These are phyloP conservation scores for Citrus unshiu DNA, from an alignment of 345 rosid genomes.

Conservation along the genomic window DNA sequence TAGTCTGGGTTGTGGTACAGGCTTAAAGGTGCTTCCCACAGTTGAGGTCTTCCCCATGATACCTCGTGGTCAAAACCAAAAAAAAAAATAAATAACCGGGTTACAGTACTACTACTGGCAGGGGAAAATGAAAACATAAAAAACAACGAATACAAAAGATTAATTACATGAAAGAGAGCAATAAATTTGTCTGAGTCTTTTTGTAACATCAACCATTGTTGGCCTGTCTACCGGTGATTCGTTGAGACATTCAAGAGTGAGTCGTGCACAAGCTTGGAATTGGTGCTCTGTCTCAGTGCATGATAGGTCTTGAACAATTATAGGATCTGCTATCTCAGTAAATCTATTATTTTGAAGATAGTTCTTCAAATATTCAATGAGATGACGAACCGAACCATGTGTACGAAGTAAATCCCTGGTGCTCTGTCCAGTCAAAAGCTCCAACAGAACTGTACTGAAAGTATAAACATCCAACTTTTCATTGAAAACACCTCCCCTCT, in stretches of 20 bases:
- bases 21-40: too few species aligned
- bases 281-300: background rate
- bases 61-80: too few species aligned
- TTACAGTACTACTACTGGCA: too few species aligned
- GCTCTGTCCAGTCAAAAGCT: background rate
- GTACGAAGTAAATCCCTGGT: too few species aligned
- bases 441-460: background rate
- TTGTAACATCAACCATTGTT: background rate
- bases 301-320: background rate
- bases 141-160: too few species aligned
- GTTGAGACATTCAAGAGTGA: background rate
- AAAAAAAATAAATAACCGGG: too few species aligned
- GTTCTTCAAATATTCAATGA: background rate
- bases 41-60: too few species aligned
- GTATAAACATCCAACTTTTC: constrained; percentile 28
- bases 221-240: too few species aligned
- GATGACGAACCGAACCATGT: too few species aligned
- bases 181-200: background rate
- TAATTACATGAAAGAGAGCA: too few species aligned
- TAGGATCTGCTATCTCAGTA: constrained; percentile 7
- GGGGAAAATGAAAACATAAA: too few species aligned
- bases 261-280: background rate
- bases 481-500: background rate
- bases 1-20: too few species aligned
- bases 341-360: background rate